Percentiles rank a stretch among this genome's conserved stretches.
Conservation (phyloP, 2,329 filamentous ascomycete genomes). For the Talaromyces atroroseus region DNA sequence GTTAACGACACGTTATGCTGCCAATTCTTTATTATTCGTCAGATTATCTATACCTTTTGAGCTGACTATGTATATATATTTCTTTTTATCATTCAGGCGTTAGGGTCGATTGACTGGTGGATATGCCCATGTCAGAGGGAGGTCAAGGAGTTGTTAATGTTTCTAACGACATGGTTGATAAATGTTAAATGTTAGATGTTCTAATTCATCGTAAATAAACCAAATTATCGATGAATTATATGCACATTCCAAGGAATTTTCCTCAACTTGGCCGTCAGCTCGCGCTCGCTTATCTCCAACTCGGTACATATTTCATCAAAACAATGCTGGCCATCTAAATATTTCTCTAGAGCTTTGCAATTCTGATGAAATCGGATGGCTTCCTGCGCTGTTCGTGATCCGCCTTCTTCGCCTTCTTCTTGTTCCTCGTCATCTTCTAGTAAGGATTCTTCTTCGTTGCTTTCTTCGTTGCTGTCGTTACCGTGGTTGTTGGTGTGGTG, state of each 20-base stretch:
- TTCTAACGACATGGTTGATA: background rate
- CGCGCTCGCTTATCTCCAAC: conserved; percentile 43
- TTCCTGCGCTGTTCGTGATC: conserved; percentile 16
- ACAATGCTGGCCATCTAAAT: conserved; percentile 45
- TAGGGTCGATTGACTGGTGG: background rate
- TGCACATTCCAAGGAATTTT: conserved; percentile 40
- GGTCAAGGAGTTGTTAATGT: background rate
- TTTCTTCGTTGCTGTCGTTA: background rate
- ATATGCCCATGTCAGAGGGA: background rate
- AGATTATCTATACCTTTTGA: background rate
- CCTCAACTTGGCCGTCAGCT: conserved; percentile 40
- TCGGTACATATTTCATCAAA: conserved; percentile 50
- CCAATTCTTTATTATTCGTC: too few relatives aligned
- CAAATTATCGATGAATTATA: conserved; percentile 42
- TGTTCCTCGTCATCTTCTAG: conserved; percentile 10
- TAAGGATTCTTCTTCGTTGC: background rate
- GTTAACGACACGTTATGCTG: background rate
- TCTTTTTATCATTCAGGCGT: background rate
- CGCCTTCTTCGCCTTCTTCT: conserved; percentile 30
- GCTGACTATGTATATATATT: background rate
- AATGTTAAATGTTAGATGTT: background rate
- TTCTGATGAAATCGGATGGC: conserved; percentile 18
- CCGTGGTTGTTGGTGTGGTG: background rate
- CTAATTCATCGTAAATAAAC: background rate
- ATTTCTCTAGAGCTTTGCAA: conserved; percentile 34